Percentiles rank a stretch among this genome's conserved stretches.
Evolutionary conservation across 1,284 basidiomycete species (phyloP).

Genomic region (Tilletia caries): DNA sequence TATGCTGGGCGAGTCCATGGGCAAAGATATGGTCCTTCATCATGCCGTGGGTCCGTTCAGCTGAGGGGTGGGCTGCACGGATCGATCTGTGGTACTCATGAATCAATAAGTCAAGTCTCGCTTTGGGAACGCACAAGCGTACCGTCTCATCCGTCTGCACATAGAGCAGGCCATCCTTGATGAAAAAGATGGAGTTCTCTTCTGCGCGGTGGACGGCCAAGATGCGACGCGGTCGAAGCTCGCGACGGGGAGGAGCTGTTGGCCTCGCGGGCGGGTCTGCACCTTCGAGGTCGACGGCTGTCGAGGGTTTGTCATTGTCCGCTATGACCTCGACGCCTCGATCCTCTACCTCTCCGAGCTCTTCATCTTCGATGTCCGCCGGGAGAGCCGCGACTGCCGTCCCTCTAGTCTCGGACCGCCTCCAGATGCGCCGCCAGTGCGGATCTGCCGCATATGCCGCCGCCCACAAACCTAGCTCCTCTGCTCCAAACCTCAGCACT

Average conservation of each 20-base stretch:
- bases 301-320: too few relatives aligned
- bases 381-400: not conserved
- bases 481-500: not conserved
- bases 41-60: not conserved
- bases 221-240: not conserved
- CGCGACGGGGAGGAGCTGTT: not conserved
- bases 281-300: too few relatives aligned
- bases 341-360: too few relatives aligned
- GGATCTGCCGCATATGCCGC: not conserved
- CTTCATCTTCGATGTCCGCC: too few relatives aligned
- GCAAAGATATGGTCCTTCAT: not conserved
- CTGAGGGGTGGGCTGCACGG: not conserved
- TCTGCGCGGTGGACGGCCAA: not conserved
- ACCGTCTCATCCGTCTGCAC: not conserved
- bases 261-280: too few relatives aligned
- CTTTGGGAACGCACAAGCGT: not conserved
- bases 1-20: not conserved
- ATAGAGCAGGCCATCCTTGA: not conserved
- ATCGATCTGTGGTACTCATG: not conserved
- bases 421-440: not conserved
- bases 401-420: not conserved
- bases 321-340: too few relatives aligned
- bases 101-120: not conserved
- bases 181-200: not conserved
- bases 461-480: not conserved